Percentiles rank a stretch among this genome's conserved stretches.
These are phyloP conservation scores for Vigna trinervia DNA, from an alignment of 306 rosid genomes.

Conservation along the genomic window DNA sequence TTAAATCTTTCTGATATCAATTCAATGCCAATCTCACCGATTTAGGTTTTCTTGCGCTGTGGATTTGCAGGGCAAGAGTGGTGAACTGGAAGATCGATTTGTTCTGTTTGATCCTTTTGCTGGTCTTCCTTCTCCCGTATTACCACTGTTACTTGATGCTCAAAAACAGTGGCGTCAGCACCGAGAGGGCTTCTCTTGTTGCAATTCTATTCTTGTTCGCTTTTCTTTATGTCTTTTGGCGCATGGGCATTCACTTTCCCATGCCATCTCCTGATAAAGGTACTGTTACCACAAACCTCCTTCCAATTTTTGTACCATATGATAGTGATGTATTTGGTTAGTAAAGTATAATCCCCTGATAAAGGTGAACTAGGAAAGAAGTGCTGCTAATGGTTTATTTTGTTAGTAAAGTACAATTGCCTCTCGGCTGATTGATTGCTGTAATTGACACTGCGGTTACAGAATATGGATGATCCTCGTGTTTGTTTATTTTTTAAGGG, in stretches of 20 bases:
- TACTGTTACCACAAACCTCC: not conserved
- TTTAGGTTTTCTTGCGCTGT: not conserved
- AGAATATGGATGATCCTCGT: not conserved
- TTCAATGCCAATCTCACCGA: not conserved
- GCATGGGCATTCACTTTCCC: conserved; percentile 97
- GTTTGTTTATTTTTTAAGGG: not conserved
- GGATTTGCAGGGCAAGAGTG: conserved; percentile 70
- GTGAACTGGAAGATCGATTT: conserved; percentile 94
- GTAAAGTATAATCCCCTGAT: not conserved
- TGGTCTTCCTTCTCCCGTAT: conserved; percentile 87
- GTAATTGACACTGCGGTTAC: not conserved
- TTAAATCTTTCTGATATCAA: not conserved
- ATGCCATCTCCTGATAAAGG: conserved; percentile 96
- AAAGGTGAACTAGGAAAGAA: not conserved
- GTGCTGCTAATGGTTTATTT: not conserved
- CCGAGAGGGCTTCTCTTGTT: conserved; percentile 86
- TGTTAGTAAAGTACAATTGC: not conserved
- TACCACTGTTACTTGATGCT: conserved; percentile 97
- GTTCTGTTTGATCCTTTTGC: conserved; percentile 79
- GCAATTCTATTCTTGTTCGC: conserved; percentile 78
- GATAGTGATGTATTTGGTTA: not conserved
- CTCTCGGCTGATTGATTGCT: too few species aligned
- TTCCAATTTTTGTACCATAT: too few species aligned
- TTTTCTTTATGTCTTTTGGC: conserved; percentile 92
- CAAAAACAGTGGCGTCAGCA: conserved; percentile 67